phyloP scores from a whole-genome alignment of 148 eudicot genomes.

The Cornus controversa region DNA sequence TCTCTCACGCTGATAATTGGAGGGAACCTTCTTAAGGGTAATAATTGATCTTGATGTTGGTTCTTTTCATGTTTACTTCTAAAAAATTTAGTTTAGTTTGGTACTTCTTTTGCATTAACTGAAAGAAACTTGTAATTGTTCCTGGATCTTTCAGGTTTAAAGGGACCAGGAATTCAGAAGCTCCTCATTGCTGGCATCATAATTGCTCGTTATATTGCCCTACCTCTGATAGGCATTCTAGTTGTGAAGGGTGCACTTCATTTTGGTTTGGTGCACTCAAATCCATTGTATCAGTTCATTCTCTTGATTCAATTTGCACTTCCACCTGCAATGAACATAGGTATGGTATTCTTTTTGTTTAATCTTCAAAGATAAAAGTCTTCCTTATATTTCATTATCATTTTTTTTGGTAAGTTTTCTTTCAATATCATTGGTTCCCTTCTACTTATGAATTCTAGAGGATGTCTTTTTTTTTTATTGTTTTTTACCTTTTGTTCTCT shows the following conservation, averaged over 20 bases:
- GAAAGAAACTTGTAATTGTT: background rate
- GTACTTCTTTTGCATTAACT: background rate
- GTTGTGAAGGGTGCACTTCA: constrained; percentile 52
- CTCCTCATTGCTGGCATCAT: constrained; percentile 50
- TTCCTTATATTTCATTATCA: background rate
- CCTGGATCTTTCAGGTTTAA: constrained; percentile 40
- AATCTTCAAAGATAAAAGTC: background rate
- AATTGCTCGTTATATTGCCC: constrained; percentile 48
- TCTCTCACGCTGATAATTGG: constrained; percentile 66
- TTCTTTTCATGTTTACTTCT: background rate
- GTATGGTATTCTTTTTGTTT: constrained; percentile 25
- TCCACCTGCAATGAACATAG: constrained; percentile 93
- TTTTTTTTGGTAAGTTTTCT: background rate
- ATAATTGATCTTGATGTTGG: background rate
- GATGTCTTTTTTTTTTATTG: too few relatives aligned
- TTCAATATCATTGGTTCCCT: too few relatives aligned
- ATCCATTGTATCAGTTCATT: constrained; percentile 68
- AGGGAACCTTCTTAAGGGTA: constrained; percentile 83
- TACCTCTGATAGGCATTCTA: constrained; percentile 62
- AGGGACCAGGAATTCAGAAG: constrained; percentile 45
- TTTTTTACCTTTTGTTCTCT: too few relatives aligned
- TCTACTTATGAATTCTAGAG: too few relatives aligned
- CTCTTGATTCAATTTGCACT: constrained; percentile 77
- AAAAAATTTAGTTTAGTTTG: background rate
- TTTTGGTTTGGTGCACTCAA: constrained; percentile 42